Evolutionary conservation across 2,329 filamentous ascomycete genomes (phyloP).

Genomic region (Parascedosporium putredinis): DNA sequence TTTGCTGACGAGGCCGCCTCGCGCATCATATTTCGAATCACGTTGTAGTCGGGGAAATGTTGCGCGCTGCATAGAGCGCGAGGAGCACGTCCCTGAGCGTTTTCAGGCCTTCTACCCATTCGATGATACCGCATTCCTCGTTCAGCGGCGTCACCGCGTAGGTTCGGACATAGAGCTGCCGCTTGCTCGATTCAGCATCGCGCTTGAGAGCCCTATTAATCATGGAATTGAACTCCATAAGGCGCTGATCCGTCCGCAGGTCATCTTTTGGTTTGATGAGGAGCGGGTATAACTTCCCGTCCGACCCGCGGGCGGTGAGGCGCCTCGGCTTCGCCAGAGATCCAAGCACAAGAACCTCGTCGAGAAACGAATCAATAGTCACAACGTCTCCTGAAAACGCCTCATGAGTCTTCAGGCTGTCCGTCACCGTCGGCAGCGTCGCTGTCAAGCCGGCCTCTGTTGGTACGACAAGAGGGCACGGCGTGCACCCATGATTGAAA

Average conservation of each 20-base stretch:
- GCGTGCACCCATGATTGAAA: conserved; percentile 76
- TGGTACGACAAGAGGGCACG: conserved; percentile 79
- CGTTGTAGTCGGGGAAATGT: conserved; percentile 60
- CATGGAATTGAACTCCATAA: conserved; percentile 99
- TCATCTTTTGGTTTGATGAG: conserved; percentile 98
- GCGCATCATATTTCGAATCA: conserved; percentile 54
- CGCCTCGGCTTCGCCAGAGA: conserved; percentile 90
- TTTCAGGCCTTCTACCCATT: conserved; percentile 96
- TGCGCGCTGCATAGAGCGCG: conserved; percentile 64
- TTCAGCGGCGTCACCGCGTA: conserved; percentile 95
- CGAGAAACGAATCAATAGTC: conserved; percentile 68
- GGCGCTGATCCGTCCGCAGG: conserved; percentile 87
- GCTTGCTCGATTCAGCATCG: conserved; percentile 80
- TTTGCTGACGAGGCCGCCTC: conserved; percentile 45
- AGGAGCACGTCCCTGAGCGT: conserved; percentile 87
- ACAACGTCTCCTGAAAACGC: conserved; percentile 81
- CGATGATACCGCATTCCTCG: conserved; percentile 94
- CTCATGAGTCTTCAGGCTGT: conserved; percentile 65
- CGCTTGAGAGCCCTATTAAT: conserved; percentile 92
- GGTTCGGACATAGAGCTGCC: conserved; percentile 89
- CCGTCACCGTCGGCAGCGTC: conserved; percentile 64
- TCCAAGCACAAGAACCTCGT: conserved; percentile 81
- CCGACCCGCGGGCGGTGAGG: conserved; percentile 76
- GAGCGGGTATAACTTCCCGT: conserved; percentile 80
- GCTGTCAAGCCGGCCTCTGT: conserved; percentile 77